Conservation (phyloP, 345 rosid genomes). For the Adansonia digitata region DNA sequence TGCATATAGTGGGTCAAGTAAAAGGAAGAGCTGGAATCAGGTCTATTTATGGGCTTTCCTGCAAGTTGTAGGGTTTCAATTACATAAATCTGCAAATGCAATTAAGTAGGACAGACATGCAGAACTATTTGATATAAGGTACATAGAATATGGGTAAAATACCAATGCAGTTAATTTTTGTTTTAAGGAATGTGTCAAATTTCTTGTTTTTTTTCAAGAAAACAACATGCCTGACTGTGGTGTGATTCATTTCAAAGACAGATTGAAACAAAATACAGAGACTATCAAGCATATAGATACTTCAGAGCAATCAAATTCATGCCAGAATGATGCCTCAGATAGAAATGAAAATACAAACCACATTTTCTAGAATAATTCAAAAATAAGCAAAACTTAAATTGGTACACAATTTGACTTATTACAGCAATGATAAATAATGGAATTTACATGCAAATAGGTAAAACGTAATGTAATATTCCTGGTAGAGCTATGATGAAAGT, state of each 20-base stretch:
- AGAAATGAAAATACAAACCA: background rate
- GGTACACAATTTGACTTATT: no score
- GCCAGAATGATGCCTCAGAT: background rate
- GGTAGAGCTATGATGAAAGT: background rate
- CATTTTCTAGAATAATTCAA: background rate
- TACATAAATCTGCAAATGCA: background rate
- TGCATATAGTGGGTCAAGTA: background rate
- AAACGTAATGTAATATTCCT: background rate
- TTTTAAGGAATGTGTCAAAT: background rate
- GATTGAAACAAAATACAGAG: background rate
- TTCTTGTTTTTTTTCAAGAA: background rate
- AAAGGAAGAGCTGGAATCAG: background rate
- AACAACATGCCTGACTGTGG: background rate
- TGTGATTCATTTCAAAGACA: background rate
- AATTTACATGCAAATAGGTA: background rate
- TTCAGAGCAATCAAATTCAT: constrained; percentile 4
- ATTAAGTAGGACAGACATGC: background rate
- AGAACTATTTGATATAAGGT: background rate
- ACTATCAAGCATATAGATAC: background rate
- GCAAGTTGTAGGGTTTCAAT: background rate
- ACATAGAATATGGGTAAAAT: background rate
- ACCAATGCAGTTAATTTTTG: background rate
- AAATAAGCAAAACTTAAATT: background rate
- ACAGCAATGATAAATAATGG: background rate
- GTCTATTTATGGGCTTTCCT: background rate